Evolutionary conservation across 2,329 filamentous ascomycete species (phyloP), one percentile per base, ranked within the genome.

Genomic region (Zymoseptoria crescenta): DNA sequence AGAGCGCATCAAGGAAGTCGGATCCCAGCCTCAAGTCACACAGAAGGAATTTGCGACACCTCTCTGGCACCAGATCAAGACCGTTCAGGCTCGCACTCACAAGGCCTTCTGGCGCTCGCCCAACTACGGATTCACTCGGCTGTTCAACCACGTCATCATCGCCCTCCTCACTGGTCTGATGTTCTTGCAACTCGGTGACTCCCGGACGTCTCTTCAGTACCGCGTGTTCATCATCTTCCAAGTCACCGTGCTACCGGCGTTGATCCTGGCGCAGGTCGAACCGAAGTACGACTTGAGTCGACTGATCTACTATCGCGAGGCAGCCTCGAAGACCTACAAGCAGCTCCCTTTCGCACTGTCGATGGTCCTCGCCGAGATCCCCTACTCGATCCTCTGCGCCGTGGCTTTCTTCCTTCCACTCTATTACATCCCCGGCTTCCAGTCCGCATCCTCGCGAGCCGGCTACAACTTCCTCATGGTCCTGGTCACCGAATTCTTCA

Each of bases 201-300:
- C 87, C 2, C 83, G 87, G 8, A 77, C 86, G 1, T 89, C 87
- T 1, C 80, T 96, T 4, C 91, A 96, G 74, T 89, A 94, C 77
- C 86, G 87, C 61, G 83, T 96, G 62, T 96, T 96, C 74, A 84
- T 93, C 74, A 89, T 94, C 73, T 96, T 96, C 82, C 90, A 95
- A 60, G 84, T 91, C 55, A 91, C 89, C 0, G 88, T 96, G 21
- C 80, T 96, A 27, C 90, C 91, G 0, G 88, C 89, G 1, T 79
- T 95, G 29, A 90, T 96, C 72, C 84, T 96, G 58, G 85, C 86
- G 0, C 90, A 95, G 69, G 87, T 95, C 56, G 88, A 96, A 73
- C 84, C 87, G 49, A 92, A 91, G 77, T 96, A 89, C 73, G 87
- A 91, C 69, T 79, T 92, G 68, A 86, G 87, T 62, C 84, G 91